These are phyloP conservation scores for Apiospora sp. DNA, from an alignment of 2,329 filamentous ascomycete species.

Conservation along the genomic window DNA sequence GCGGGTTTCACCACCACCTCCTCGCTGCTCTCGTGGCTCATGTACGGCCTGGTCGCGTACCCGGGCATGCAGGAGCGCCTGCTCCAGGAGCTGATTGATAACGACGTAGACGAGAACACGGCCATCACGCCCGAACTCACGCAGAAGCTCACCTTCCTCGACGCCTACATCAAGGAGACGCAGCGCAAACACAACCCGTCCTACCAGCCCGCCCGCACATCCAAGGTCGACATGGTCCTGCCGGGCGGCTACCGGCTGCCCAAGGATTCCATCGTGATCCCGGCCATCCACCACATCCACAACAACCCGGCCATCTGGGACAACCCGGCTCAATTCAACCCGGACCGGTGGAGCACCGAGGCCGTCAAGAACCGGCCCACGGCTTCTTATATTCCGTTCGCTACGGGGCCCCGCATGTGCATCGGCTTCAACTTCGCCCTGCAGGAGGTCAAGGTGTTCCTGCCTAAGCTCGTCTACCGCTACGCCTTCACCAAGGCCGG, in stretches of 20 bases:
- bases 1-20: constrained; percentile 69
- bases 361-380: constrained; percentile 59
- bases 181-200: constrained; percentile 67
- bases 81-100: constrained; percentile 64
- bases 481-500: constrained; percentile 64
- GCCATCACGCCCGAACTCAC: constrained; percentile 56
- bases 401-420: constrained; percentile 63
- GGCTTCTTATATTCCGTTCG: constrained; percentile 66
- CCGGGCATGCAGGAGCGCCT: constrained; percentile 63
- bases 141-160: constrained; percentile 58
- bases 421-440: constrained; percentile 72
- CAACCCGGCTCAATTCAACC: constrained; percentile 64
- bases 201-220: constrained; percentile 66
- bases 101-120: constrained; percentile 52
- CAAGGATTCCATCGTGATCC: constrained; percentile 59
- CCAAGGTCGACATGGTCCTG: constrained; percentile 62
- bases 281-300: constrained; percentile 59
- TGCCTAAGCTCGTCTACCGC: constrained; percentile 65
- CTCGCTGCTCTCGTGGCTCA: constrained; percentile 64
- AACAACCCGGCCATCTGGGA: constrained; percentile 65
- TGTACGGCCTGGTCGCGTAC: constrained; percentile 62
- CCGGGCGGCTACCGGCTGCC: constrained; percentile 67
- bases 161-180: constrained; percentile 68
- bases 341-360: constrained; percentile 65
- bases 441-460: constrained; percentile 65